Evolutionary conservation across 2,329 filamentous ascomycete genomes (phyloP), one percentile per base, ranked within the genome.

Genomic region (Penicillium sp.): DNA sequence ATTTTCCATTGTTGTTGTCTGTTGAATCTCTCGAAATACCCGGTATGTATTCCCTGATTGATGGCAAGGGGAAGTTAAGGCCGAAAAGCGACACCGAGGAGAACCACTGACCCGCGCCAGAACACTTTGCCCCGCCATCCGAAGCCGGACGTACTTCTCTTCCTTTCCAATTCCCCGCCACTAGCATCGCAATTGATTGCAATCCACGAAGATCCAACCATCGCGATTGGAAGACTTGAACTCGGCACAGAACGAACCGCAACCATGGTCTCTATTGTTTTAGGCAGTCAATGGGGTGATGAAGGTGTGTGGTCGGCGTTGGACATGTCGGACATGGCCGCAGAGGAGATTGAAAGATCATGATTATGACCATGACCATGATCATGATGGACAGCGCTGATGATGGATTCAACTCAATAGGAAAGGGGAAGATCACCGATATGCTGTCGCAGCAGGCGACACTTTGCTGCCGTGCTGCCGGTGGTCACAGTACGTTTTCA

Each of bases 361-460:
- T 12, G 7, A 32, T n/a, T 4, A 12, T 9, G 13, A 15, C 9
- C 8, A 15, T 32, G 13, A 4, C 7, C 9, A 41, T 18, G 9
- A 13, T 20, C 18, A 36, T 10, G 43, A n/a, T n/a, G 49, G 12
- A 24, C 41, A 40, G 24, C 24, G 26, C 46, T 62, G 42, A 59
- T 56, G 15, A 20, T 8, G 32, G 30, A 7, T 39, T 36, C 3
- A 23, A 17, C 9, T 17, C 6, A 51, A 54, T 48, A 75, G 72
- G 73, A 51, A 78, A 78, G 66, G 75, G 75, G 43, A 78, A 78
- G 64, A 75, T 78, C 34, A 75, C 75, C 56, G 75, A 78, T 56
- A 72, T 77, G 61, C 72, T 78, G 55, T 74, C 74, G 49, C 70
- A 75, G 61, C 64, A 69, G 47, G 73, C 74, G 49, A 70, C 69